Evolutionary conservation across 2,329 filamentous ascomycete genomes (phyloP), one percentile per base, ranked within the genome.

Genomic region (Lachnellula subtilissima): DNA sequence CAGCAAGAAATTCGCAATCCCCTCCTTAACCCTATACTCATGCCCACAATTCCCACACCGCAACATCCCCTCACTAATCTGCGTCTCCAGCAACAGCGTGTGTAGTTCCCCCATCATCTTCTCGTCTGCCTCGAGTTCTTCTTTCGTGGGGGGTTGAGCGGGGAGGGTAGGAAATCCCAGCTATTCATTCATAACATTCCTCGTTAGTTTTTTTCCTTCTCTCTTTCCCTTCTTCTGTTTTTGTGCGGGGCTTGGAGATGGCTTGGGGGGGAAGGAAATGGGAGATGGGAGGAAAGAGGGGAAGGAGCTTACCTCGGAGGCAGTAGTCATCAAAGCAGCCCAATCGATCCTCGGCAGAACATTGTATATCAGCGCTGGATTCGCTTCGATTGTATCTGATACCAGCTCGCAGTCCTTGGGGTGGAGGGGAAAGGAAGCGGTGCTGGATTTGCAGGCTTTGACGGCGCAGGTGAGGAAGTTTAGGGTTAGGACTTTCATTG

Each of bases 401-500:
- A 92, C 91, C 23, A 99, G 85, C 72, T 96, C 91, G 52, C 90
- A 92, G 67, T 97, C 91, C 67, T 87, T 87, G 54, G 94, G 93
- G 72, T 97, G 94, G 15, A 99, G 81, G 2, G 94, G 94, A 70
- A 95, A 97, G 23, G 91, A 90, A 52, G 82, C 76, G 5, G 87
- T 78, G 35, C 87, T 86, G 55, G 85, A 82, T 76, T 95, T 96
- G 87, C 94, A 99, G 55, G 88, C 80, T 79, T 97, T 97, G 71
- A 95, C 88, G 60, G 94, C 93, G 79, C 94, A 99, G 67, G 91
- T 94, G 63, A 97, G 79, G 75, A 99, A 99, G 76, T 97, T 97
- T 68, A 96, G 86, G 59, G 91, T 97, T 52, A 97, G 84, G 61
- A 97, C 79, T 74, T 97, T 97, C 94, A 99, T 99, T 50, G 35